Conservation (phyloP, 108 stramenopile genomes). For the Hondaea fermentalgiana region DNA sequence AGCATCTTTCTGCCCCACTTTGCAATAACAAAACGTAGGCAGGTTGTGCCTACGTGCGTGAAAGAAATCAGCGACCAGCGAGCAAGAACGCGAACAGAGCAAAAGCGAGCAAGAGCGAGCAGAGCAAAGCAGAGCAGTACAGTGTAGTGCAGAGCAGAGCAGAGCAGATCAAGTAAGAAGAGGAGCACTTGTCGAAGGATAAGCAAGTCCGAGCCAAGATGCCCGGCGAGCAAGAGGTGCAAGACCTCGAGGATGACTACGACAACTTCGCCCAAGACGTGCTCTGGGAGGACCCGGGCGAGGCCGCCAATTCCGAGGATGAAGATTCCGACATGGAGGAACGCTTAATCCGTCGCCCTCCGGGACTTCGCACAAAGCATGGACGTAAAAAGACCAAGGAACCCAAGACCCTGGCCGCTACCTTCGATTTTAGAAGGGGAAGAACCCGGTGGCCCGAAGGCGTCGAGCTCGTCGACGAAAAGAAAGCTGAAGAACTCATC, state of each 20-base stretch:
- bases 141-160: too few species aligned
- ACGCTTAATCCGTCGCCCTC: background rate
- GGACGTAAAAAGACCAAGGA: constrained; percentile 21
- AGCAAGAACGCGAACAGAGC: too few species aligned
- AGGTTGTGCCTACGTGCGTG: too few species aligned
- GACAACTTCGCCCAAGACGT: background rate
- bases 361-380: background rate
- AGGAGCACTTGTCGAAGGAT: too few species aligned
- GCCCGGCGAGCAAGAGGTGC: background rate
- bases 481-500: constrained; percentile 20
- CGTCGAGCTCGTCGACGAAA: constrained; percentile 18
- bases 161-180: too few species aligned
- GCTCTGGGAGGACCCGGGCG: background rate
- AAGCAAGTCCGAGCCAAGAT: background rate
- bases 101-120: too few species aligned
- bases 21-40: too few species aligned
- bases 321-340: background rate
- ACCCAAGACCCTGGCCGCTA: background rate
- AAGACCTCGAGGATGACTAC: background rate
- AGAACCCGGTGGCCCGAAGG: background rate
- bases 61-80: too few species aligned
- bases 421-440: constrained; percentile 26
- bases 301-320: background rate
- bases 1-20: too few species aligned
- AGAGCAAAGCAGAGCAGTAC: too few species aligned